phyloP scores from a whole-genome alignment of 139 green algal species.

The Coelastrella sp. region DNA sequence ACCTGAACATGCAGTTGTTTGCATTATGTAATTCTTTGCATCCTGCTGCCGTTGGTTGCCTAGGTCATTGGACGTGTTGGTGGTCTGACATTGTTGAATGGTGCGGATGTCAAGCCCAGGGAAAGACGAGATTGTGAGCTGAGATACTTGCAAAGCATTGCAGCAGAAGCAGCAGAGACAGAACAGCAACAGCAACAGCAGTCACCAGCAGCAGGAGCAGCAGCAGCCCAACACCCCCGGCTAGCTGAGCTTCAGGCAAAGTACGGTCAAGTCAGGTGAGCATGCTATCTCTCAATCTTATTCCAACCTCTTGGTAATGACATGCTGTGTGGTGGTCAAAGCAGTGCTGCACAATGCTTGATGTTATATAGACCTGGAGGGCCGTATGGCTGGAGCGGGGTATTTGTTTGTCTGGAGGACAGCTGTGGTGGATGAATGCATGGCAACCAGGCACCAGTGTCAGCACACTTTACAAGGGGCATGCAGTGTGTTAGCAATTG shows the following conservation, averaged over 20 bases:
- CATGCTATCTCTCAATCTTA: neutral
- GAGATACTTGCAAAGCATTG: slow-evolving; percentile 74
- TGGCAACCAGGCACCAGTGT: neutral
- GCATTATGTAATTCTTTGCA: too few relatives aligned
- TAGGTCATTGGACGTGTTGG: slow-evolving; percentile 78
- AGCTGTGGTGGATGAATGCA: neutral
- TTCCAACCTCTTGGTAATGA: too few relatives aligned
- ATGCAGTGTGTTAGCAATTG: too few relatives aligned
- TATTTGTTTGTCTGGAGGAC: too few relatives aligned
- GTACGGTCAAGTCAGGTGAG: slow-evolving; percentile 57
- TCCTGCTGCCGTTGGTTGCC: neutral
- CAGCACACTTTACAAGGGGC: too few relatives aligned
- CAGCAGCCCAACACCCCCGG: slow-evolving; percentile 53
- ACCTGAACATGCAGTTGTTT: too few relatives aligned
- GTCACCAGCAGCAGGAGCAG: neutral
- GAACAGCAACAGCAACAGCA: neutral
- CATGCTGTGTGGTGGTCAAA: too few relatives aligned
- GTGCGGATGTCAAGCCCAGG: slow-evolving; percentile 65
- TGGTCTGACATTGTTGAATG: slow-evolving; percentile 77
- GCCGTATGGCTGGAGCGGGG: too few relatives aligned
- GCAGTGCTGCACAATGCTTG: too few relatives aligned
- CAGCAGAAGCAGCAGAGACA: slow-evolving; percentile 44
- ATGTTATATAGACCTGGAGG: too few relatives aligned
- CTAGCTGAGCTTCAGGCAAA: slow-evolving; percentile 54
- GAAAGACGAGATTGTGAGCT: slow-evolving; percentile 86